Evolutionary conservation across 768 basidiomycete species (phyloP).

Genomic region (Amanita brunnescens): DNA sequence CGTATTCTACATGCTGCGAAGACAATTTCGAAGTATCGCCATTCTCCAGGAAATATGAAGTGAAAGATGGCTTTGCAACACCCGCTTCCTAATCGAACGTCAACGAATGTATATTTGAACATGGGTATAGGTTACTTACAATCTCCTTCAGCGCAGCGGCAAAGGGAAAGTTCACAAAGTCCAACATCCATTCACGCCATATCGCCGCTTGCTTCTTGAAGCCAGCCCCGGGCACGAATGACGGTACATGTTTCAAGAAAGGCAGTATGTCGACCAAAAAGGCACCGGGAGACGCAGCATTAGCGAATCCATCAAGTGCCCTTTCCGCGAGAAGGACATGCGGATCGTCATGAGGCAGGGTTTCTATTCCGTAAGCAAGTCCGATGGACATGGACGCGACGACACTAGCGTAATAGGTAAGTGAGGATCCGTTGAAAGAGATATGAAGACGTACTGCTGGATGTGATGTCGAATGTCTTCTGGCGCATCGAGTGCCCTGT

Average conservation of each 20-base stretch:
- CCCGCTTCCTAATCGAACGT: conserved; percentile 12
- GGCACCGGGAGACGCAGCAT: conserved; percentile 30
- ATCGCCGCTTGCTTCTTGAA: conserved; percentile 43
- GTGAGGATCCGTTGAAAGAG: background rate
- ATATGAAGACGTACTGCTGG: background rate
- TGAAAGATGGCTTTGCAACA: conserved; percentile 16
- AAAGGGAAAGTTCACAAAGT: conserved; percentile 31
- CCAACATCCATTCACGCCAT: conserved; percentile 31
- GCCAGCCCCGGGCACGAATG: conserved; percentile 51
- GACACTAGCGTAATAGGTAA: conserved; percentile 19
- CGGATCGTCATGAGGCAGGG: conserved; percentile 31
- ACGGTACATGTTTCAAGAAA: conserved; percentile 35
- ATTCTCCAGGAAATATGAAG: conserved; percentile 15
- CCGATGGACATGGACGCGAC: conserved; percentile 32
- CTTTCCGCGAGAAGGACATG: conserved; percentile 32
- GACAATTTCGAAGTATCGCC: conserved; percentile 14
- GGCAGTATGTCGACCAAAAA: conserved; percentile 39
- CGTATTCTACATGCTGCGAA: conserved; percentile 12
- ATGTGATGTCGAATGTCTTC: background rate
- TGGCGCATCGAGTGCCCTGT: conserved; percentile 20
- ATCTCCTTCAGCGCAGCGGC: conserved; percentile 17
- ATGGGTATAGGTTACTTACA: conserved; percentile 11
- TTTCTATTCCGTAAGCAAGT: conserved; percentile 38
- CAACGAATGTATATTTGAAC: background rate
- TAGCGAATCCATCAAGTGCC: conserved; percentile 23